Evolutionary conservation across 1,139 yeast species (phyloP), one percentile per base, ranked within the genome.

Genomic region (Protomyces pachydermus): DNA sequence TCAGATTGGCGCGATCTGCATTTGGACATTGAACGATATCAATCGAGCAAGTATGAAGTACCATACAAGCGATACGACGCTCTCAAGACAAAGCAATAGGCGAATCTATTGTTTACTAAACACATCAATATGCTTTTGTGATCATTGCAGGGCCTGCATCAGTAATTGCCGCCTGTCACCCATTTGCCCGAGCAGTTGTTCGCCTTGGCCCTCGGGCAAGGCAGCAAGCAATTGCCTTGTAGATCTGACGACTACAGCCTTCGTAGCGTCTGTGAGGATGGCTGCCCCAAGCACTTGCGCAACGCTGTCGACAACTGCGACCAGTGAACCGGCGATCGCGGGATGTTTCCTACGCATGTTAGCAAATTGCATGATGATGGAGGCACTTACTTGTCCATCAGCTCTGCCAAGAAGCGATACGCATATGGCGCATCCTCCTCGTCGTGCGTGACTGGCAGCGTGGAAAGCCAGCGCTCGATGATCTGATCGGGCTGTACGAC

Each of bases 341-440:
- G 87, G 83, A 70, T 90, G 95, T 65, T 65, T 56, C 16, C 62
- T 58, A 58, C 5, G 8, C 32, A 10, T 23, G 12, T 34, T 39
- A 83, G 81, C 28, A 16, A 16, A 18, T 34, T 14, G 14, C 45
- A n/a, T 8, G 5, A 18, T 14, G 25, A 6, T 23, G 50, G 39
- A 28, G 3, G 12, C 5, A 10, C 52, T 32, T 38, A 58, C 68
- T 81, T 82, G 56, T 86, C 86, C 58, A 91, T 86, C 71, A 93
- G 79, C 68, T 87, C 88, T 35, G 86, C 78, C 71, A 93, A 80
- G 74, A 90, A 91, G 69, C 82, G 79, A 76, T 90, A 93, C 32
- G 91, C 86, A 75, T 81, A 89, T n/a, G 91, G 85, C 1, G 98
- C 97, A 8, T 95, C 96, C 70, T 88, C 95, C 54, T 85, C 88